Conservation (phyloP, 306 rosid species). For the Luffa aegyptiaca region DNA sequence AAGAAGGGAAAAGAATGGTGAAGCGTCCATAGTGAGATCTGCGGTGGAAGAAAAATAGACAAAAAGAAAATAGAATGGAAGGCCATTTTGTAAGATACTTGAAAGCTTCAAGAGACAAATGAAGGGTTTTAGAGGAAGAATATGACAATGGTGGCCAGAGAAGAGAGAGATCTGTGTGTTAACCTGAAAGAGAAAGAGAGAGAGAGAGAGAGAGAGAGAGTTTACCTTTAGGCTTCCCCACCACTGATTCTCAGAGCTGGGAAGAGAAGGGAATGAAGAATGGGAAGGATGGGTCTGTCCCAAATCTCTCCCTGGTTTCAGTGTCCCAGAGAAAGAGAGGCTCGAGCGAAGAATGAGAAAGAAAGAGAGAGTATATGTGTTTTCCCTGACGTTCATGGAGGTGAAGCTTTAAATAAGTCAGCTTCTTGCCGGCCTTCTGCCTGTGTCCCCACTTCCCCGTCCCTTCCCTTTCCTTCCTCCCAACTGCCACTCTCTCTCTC, state of each 20-base stretch:
- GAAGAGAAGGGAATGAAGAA: neutral
- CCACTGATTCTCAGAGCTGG: neutral
- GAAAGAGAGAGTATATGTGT: neutral
- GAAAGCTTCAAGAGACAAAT: neutral
- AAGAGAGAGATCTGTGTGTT: neutral
- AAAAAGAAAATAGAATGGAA: neutral
- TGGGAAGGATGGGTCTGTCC: neutral
- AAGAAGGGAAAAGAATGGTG: neutral
- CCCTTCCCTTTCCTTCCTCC: conserved; percentile 2
- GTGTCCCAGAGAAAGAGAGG: neutral
- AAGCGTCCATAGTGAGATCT: neutral
- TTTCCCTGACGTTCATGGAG: neutral
- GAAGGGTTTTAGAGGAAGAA: neutral
- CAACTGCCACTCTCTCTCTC: neutral
- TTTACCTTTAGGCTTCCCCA: neutral
- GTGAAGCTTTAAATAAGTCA: conserved; percentile 8
- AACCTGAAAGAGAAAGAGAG: neutral
- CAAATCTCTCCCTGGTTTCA: conserved; percentile 3
- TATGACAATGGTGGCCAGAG: neutral
- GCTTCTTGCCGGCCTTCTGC: neutral
- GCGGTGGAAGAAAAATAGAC: neutral
- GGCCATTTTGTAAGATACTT: neutral
- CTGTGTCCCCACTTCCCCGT: conserved; percentile 12
- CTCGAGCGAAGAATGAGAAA: neutral
- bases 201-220: neutral